Base-by-base conservation (phyloP, 352 stramenopile genomes). In the Pythium scleroteichum region DNA sequence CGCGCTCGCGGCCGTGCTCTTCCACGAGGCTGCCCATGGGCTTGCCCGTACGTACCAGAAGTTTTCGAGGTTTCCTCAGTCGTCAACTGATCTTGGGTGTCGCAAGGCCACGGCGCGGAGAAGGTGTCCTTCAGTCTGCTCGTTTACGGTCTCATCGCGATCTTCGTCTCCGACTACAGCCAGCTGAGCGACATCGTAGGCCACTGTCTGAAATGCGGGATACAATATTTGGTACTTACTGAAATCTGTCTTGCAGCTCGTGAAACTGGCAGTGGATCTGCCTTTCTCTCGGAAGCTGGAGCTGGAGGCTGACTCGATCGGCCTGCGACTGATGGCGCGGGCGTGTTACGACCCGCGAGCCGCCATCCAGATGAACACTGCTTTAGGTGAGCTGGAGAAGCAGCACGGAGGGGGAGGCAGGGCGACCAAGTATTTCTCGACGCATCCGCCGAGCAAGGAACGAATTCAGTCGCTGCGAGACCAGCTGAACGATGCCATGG, bases 401-500 rank as follows among this genome's bases (percentile, higher is more conserved):
- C 48, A 63, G 19, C 8, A 55, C 23, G 26, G 19, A 12, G 58
- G 44, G 38, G 22, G 32, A 16, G 53, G 9, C n/a, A 59, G 64
- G 3, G 50, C 79, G 19, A 55, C 79, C 62, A 91, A 89, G 54
- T 91, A 91, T 50, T 87, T 91, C 27, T 91, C 82, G 42, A 91
- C 82, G 10, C 79, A 91, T 32, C 82, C 82, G 4, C 82, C 82
- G 4, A 89, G 79, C 65, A 42, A 69, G 8, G 82, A 91, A 48
- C 78, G 82, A 35, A 62, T 90, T n/a, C 49, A 75, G 27, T 68
- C 76, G 4, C 51, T 87, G 35, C 83, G 76, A 2, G 58, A 74
- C 10, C 72, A 85, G 57, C 52, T 87, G 5, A 53, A 33, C n/a
- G 69, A 69, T 35, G 76, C 75, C 6, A 17, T 82, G 14, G 60